A percentile compares a stretch with the other conserved stretches of the same genome.
Conservation (phyloP, 352 stramenopile species). For the Aphanomyces stellatus region DNA sequence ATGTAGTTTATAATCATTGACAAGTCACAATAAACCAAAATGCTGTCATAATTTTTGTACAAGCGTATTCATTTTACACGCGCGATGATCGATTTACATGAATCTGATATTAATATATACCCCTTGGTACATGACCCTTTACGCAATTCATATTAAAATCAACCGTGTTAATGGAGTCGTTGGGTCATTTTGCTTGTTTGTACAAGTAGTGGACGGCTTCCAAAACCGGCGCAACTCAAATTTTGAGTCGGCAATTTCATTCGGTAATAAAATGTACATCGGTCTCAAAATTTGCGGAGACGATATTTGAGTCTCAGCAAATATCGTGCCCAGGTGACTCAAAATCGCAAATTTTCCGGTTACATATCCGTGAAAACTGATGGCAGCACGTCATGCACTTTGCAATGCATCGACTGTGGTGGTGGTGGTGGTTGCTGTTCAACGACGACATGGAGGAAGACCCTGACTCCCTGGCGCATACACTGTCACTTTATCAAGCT, state of each 20-base stretch:
- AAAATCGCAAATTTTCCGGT: not conserved
- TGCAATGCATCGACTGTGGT: not conserved
- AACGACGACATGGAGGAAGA: not conserved
- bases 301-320: not conserved
- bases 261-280: not conserved
- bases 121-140: too few species aligned
- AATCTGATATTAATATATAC: too few species aligned
- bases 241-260: conserved; percentile 1
- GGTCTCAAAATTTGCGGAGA: not conserved
- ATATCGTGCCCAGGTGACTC: not conserved
- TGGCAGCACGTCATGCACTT: not conserved
- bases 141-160: too few species aligned
- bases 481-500: not conserved
- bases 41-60: too few species aligned
- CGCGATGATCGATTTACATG: too few species aligned
- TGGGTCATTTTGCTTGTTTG: too few species aligned
- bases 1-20: too few species aligned
- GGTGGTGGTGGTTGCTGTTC: not conserved
- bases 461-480: not conserved
- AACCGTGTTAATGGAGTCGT: too few species aligned
- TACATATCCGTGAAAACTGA: not conserved
- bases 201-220: too few species aligned
- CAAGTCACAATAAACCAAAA: too few species aligned
- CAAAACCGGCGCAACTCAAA: not conserved
- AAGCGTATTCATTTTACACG: too few species aligned